Conservation (phyloP, 2,329 filamentous ascomycete genomes). For the Cercospora beticola region DNA sequence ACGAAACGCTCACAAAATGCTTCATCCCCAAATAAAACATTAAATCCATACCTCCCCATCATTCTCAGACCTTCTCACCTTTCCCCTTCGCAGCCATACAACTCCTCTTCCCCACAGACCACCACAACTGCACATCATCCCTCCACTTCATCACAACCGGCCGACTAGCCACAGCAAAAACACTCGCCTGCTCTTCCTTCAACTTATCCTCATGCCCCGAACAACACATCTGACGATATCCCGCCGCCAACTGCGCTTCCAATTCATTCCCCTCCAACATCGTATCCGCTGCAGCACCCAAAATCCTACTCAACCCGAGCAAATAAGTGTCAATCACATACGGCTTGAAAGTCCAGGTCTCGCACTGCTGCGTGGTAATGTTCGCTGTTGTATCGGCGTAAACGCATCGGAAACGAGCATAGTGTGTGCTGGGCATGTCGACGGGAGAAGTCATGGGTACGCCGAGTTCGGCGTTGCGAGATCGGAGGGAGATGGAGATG, state of each 20-base stretch:
- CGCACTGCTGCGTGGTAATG: constrained; percentile 10
- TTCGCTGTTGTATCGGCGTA: constrained; percentile 3
- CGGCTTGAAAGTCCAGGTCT: constrained; percentile 22
- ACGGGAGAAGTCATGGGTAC: constrained; percentile 12
- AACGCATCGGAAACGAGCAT: constrained; percentile 19
- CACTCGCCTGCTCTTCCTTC: constrained; percentile 16
- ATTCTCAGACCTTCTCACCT: background rate
- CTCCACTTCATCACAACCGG: constrained; percentile 17
- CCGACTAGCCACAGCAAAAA: constrained; percentile 14
- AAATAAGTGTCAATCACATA: constrained; percentile 22
- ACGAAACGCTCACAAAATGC: background rate
- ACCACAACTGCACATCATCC: constrained; percentile 10
- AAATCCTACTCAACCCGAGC: constrained; percentile 10
- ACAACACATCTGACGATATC: constrained; percentile 19
- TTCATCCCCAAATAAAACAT: background rate
- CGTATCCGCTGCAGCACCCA: constrained; percentile 11
- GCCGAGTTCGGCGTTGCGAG: constrained; percentile 6
- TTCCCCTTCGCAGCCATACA: background rate
- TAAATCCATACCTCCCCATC: background rate
- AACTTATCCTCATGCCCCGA: constrained; percentile 16
- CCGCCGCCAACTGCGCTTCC: constrained; percentile 11
- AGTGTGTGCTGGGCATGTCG: constrained; percentile 16
- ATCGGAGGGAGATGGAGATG: constrained; percentile 14
- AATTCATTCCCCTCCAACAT: constrained; percentile 9
- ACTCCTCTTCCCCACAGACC: constrained; percentile 4